phyloP scores from a whole-genome alignment of 176 grass and related monocot species.

The Avena insularis region DNA sequence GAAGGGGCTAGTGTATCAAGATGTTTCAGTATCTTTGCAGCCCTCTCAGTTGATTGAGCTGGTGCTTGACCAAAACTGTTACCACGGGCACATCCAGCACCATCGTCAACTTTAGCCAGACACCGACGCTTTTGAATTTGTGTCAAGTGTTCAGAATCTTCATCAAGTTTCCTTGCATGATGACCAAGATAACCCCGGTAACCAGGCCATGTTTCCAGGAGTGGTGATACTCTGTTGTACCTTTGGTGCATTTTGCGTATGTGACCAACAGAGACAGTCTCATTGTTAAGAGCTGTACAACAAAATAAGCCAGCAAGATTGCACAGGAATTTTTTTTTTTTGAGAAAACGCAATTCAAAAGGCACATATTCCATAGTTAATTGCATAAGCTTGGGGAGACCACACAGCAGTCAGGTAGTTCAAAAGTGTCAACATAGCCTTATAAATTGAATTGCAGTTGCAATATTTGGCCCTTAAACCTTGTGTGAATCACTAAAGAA shows the following conservation, averaged over 20 bases:
- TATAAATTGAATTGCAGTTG: conserved; percentile 8
- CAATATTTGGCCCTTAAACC: neutral
- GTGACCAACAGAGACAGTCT: conserved; percentile 39
- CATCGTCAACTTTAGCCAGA: conserved; percentile 40
- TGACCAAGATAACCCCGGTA: conserved; percentile 19
- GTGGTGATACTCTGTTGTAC: conserved; percentile 43
- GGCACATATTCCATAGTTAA: neutral
- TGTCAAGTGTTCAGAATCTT: conserved; percentile 28
- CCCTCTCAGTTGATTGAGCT: conserved; percentile 58
- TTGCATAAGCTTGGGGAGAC: conserved; percentile 3
- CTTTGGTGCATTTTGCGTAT: conserved; percentile 46
- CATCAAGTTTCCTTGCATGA: conserved; percentile 34
- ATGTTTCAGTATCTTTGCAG: conserved; percentile 65
- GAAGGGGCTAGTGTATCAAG: conserved; percentile 58
- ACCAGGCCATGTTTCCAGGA: conserved; percentile 41
- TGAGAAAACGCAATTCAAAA: neutral
- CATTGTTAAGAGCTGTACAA: conserved; percentile 40
- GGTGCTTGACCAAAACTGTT: conserved; percentile 45
- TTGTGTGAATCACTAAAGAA: neutral
- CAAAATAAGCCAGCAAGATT: conserved; percentile 27
- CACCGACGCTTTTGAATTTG: conserved; percentile 45
- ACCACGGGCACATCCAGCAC: neutral
- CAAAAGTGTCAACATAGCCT: conserved; percentile 17
- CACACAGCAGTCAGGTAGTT: neutral
- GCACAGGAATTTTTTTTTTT: neutral